Conservation (phyloP, 345 rosid genomes). For the Salix suchowensis region DNA sequence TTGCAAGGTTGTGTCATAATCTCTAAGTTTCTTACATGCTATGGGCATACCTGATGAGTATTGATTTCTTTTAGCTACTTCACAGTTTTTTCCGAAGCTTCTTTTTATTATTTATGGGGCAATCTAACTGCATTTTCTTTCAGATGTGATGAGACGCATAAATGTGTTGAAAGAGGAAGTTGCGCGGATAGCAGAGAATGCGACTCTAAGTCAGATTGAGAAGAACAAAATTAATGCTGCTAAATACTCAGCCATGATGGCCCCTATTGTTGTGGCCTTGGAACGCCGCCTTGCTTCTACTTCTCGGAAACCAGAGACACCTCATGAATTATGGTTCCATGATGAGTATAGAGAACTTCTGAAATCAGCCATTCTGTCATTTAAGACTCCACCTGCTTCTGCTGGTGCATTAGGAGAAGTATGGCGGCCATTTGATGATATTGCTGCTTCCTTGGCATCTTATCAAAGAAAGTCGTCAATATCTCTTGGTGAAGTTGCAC, state of each 20-base stretch:
- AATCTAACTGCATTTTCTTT: constrained; percentile 19
- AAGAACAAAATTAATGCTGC: constrained; percentile 84
- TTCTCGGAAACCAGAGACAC: constrained; percentile 80
- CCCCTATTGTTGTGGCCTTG: constrained; percentile 77
- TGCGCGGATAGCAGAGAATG: constrained; percentile 76
- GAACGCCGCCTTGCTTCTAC: constrained; percentile 92
- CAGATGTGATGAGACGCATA: constrained; percentile 85
- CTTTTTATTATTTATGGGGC: neutral
- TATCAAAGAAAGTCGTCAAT: constrained; percentile 77
- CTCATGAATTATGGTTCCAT: constrained; percentile 84
- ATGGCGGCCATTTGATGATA: constrained; percentile 81
- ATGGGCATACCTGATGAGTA: neutral
- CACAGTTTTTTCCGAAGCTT: neutral
- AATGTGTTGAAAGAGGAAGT: constrained; percentile 85
- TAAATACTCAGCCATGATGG: constrained; percentile 94
- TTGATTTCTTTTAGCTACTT: neutral
- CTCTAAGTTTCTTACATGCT: neutral
- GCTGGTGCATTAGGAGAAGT: constrained; percentile 69
- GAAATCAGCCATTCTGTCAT: constrained; percentile 58
- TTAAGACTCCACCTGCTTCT: constrained; percentile 75
- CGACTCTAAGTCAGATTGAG: constrained; percentile 79
- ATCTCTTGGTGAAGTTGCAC: constrained; percentile 81
- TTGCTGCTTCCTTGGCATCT: constrained; percentile 79
- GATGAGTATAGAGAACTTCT: constrained; percentile 61
- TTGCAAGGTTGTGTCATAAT: neutral